Base-by-base conservation (phyloP, 169 alveolate genomes). In the Plasmodium cynomolgi region DNA sequence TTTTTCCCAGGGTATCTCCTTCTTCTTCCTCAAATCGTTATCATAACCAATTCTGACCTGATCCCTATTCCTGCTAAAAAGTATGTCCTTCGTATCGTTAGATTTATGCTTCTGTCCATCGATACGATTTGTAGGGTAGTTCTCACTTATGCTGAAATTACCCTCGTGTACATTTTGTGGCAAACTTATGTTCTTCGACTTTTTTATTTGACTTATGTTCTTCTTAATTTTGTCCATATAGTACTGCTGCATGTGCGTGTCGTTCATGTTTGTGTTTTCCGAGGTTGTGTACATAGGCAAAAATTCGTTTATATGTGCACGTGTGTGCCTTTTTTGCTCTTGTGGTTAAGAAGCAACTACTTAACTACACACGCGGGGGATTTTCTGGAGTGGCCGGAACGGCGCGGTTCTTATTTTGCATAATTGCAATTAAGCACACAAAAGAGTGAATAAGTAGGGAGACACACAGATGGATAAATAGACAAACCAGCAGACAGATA, bases 221-320 rank as follows among this genome's bases (percentile, higher is more conserved):
- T 88, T 41, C 31, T 88, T 54, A 88, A 88, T 88, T 37, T 79
- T 88, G 47, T 88, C 94, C 74, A 88, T 26, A 72, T 88, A 88
- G 26, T 88, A 88, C 34, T 68, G 50, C 26, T 88, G 86, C 94
- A 88, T 79, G 74, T 23, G 68, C 50, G n/a, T 8, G 33, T 34
- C 44, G 3, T 85, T 9, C 62, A 33, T 50, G 80, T 75, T 7
- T 33, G 29, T 33, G 58, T 54, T 33, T 17, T 75, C 72, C 77
- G 62, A n/a, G 26, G 33, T 85, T 84, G 39, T 73, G 77, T 75
- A 75, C 20, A 13, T 9, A 33, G 15, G 23, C 26, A 31, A 75
- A 5, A 4, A 17, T 50, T 50, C 23, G 62, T 15, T 50, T 50
- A 33, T 33, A n/a, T 44, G 56, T 75, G 58, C 44, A 75, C 56